These are phyloP conservation scores for Clavispora fructus DNA, from an alignment of 805 yeast species.

Conservation along the genomic window DNA sequence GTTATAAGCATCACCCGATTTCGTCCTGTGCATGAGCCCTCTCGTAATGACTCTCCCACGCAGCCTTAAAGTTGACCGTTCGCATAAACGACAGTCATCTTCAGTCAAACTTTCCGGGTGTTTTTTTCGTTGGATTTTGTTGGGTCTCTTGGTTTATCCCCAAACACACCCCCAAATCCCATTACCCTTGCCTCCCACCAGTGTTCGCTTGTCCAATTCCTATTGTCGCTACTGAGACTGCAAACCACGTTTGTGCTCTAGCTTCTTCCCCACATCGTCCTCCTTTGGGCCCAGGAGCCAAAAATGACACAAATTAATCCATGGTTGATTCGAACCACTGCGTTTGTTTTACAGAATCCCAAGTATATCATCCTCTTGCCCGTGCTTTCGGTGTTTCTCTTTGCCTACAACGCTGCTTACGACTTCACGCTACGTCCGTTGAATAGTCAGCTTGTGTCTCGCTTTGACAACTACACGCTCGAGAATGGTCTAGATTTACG, in stretches of 20 bases:
- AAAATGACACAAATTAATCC: constrained; percentile 10
- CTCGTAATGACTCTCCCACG: background rate
- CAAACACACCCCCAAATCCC: background rate
- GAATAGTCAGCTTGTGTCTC: constrained; percentile 18
- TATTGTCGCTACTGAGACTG: background rate
- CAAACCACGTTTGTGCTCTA: background rate
- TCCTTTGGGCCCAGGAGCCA: background rate
- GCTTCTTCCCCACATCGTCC: background rate
- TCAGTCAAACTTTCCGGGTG: background rate
- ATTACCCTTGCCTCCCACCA: background rate
- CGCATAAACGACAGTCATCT: background rate
- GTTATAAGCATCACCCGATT: background rate
- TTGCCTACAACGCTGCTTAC: constrained; percentile 33
- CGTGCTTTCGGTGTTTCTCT: constrained; percentile 23
- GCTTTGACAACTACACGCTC: constrained; percentile 4
- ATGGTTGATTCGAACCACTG: constrained; percentile 13
- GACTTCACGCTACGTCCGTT: constrained; percentile 26
- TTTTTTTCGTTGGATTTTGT: too few relatives aligned
- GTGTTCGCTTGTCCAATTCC: background rate
- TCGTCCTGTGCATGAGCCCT: background rate
- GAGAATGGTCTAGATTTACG: background rate
- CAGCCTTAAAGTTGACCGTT: background rate
- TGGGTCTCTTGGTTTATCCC: background rate
- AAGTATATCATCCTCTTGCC: constrained; percentile 26
- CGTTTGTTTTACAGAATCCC: constrained; percentile 23